Percentiles rank a stretch among this genome's conserved stretches.
These are phyloP conservation scores for Calonectria multiphialidica DNA, from an alignment of 2,329 filamentous ascomycete genomes.

Conservation along the genomic window DNA sequence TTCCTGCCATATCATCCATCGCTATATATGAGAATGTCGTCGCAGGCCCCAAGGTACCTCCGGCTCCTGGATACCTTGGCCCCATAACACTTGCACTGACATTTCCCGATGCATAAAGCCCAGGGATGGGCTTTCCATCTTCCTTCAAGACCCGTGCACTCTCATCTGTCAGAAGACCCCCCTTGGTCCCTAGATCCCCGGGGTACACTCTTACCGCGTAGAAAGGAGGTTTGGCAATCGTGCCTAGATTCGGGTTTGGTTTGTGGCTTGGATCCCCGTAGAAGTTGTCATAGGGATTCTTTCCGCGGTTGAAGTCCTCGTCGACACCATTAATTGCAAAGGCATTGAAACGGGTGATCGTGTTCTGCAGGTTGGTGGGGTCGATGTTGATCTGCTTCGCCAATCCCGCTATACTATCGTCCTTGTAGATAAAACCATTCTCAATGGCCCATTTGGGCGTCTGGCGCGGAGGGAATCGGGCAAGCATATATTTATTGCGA, in stretches of 20 bases:
- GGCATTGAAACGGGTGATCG: background rate
- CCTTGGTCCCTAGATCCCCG: constrained; percentile 53
- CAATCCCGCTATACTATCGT: background rate
- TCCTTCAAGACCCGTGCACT: constrained; percentile 9
- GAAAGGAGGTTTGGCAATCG: constrained; percentile 15
- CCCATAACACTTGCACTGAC: constrained; percentile 50
- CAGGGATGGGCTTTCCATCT: no score
- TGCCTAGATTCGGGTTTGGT: background rate
- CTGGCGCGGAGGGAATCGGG: background rate
- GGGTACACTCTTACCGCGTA: constrained; percentile 49
- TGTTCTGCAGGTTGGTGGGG: background rate
- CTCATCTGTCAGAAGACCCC: constrained; percentile 51
- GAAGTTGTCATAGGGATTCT: no score
- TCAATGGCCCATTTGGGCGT: background rate
- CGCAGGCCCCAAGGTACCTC: constrained; percentile 50
- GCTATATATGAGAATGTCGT: constrained; percentile 51
- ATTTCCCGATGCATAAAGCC: constrained; percentile 40
- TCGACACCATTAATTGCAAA: background rate
- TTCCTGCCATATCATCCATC: constrained; percentile 1
- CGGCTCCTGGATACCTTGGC: constrained; percentile 48
- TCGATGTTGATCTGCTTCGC: constrained; percentile 4
- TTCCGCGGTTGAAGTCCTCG: no score
- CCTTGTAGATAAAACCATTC: background rate
- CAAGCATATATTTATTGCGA: background rate
- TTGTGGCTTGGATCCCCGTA: no score